Evolutionary conservation across 768 basidiomycete species (phyloP).

Genomic region (Filobasidium wieringae): DNA sequence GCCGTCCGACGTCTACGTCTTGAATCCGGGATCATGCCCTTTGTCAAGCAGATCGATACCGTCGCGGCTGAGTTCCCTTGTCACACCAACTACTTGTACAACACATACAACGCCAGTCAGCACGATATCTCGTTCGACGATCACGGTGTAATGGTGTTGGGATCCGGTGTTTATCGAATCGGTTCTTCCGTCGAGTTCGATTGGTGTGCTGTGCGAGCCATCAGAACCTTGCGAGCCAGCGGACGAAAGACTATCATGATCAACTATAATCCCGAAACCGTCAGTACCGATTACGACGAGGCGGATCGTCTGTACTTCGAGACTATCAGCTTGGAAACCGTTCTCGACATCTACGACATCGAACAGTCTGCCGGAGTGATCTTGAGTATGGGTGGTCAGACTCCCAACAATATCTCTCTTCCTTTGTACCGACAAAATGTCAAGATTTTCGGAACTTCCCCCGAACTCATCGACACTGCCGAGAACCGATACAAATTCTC

Average conservation of each 20-base stretch:
- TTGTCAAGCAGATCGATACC: slow-evolving; percentile 98
- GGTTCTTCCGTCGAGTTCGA: slow-evolving; percentile 99
- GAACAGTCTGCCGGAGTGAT: slow-evolving; percentile 85
- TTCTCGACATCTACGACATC: slow-evolving; percentile 89
- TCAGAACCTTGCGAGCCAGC: slow-evolving; percentile 87
- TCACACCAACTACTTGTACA: slow-evolving; percentile 97
- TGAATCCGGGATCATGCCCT: slow-evolving; percentile 69
- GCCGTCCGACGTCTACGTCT: slow-evolving; percentile 81
- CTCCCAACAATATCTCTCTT: slow-evolving; percentile 95
- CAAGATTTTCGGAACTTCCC: slow-evolving; percentile 95
- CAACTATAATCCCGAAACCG: slow-evolving; percentile 99
- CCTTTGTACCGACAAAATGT: slow-evolving; percentile 93
- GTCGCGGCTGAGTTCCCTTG: slow-evolving; percentile 98
- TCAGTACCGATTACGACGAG: slow-evolving; percentile 97
- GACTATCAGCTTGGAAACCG: slow-evolving; percentile 91
- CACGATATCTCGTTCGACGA: slow-evolving; percentile 84
- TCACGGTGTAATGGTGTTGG: slow-evolving; percentile 89
- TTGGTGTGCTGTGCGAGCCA: slow-evolving; percentile 97
- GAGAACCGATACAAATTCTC: slow-evolving; percentile 99
- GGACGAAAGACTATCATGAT: slow-evolving; percentile 95
- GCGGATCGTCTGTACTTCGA: slow-evolving; percentile 98
- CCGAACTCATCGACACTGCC: slow-evolving; percentile 98
- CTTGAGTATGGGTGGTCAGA: slow-evolving; percentile 96
- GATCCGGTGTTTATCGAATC: slow-evolving; percentile 96
- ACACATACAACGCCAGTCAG: slow-evolving; percentile 90